Evolutionary conservation across 495 filamentous ascomycete genomes (phyloP).

Genomic region (Parathielavia appendiculata): DNA sequence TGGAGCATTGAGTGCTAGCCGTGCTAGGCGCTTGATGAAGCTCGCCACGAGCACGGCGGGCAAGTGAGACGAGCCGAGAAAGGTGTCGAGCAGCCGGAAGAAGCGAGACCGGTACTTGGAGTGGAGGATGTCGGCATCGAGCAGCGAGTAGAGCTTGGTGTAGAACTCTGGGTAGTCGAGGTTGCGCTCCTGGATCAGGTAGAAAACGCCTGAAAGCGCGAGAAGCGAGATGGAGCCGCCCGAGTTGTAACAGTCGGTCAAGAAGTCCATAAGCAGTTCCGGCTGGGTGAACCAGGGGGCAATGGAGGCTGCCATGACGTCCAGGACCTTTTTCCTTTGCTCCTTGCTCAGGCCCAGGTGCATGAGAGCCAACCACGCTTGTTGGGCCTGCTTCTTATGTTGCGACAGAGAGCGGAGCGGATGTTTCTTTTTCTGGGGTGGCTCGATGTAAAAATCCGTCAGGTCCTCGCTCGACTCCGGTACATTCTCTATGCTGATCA

Average conservation of each 20-base stretch:
- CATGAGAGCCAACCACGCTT: constrained; percentile 78
- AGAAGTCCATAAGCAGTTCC: constrained; percentile 93
- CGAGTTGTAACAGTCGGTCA: constrained; percentile 83
- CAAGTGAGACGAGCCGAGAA: constrained; percentile 87
- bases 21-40: constrained; percentile 87
- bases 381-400: constrained; percentile 71
- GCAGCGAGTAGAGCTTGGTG: constrained; percentile 82
- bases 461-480: constrained; percentile 59
- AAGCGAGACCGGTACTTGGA: constrained; percentile 90
- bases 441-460: constrained; percentile 57
- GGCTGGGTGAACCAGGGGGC: constrained; percentile 81
- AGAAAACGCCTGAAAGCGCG: constrained; percentile 89
- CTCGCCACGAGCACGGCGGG: constrained; percentile 85
- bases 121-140: constrained; percentile 80
- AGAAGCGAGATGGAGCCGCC: constrained; percentile 83
- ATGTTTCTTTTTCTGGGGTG: constrained; percentile 50
- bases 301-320: constrained; percentile 66
- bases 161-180: constrained; percentile 97
- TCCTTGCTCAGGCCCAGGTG: constrained; percentile 56
- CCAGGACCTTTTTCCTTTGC: constrained; percentile 75
- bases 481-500: constrained; percentile 59
- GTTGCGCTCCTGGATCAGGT: constrained; percentile 87
- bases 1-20: constrained; percentile 76
- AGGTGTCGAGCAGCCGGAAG: constrained; percentile 87
- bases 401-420: constrained; percentile 49